These are phyloP conservation scores for Tagetes patula DNA, from an alignment of 129 eudicot species.

Conservation along the genomic window DNA sequence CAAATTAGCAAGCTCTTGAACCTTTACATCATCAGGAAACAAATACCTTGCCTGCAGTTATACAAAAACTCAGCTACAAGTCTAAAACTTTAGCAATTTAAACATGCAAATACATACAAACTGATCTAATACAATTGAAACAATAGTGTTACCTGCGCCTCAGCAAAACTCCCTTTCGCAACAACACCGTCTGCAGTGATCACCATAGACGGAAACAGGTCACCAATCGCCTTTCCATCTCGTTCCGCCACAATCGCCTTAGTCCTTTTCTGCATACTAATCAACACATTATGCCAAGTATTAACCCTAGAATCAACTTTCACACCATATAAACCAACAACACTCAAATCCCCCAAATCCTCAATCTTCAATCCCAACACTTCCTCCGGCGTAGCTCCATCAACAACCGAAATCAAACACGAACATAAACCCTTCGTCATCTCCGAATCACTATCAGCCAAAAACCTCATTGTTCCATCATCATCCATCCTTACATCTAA, in stretches of 20 bases:
- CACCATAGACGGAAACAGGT: conserved; percentile 79
- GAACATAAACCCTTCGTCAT: conserved; percentile 73
- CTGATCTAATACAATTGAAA: conserved; percentile 1
- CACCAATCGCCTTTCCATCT: conserved; percentile 58
- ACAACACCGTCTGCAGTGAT: conserved; percentile 58
- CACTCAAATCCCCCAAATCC: conserved; percentile 62
- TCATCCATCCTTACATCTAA: conserved; percentile 50
- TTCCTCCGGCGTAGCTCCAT: conserved; percentile 83
- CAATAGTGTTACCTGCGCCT: conserved; percentile 65
- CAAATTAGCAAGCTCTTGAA: conserved; percentile 74
- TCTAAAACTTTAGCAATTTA: conserved; percentile 12
- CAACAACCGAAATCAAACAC: conserved; percentile 68
- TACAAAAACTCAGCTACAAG: conserved; percentile 25
- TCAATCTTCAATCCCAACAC: conserved; percentile 68
- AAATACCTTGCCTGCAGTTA: conserved; percentile 81
- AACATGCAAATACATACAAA: background rate
- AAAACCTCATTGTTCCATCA: conserved; percentile 51
- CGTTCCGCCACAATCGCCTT: conserved; percentile 68
- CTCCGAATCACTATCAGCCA: conserved; percentile 90
- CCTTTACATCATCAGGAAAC: conserved; percentile 64
- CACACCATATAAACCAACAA: conserved; percentile 48
- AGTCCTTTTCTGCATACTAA: conserved; percentile 90
- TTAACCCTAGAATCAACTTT: conserved; percentile 59
- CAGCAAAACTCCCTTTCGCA: conserved; percentile 90
- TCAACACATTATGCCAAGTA: conserved; percentile 95